These are phyloP conservation scores for Globisporangium barbulae DNA, from an alignment of 352 stramenopile species.

Conservation along the genomic window DNA sequence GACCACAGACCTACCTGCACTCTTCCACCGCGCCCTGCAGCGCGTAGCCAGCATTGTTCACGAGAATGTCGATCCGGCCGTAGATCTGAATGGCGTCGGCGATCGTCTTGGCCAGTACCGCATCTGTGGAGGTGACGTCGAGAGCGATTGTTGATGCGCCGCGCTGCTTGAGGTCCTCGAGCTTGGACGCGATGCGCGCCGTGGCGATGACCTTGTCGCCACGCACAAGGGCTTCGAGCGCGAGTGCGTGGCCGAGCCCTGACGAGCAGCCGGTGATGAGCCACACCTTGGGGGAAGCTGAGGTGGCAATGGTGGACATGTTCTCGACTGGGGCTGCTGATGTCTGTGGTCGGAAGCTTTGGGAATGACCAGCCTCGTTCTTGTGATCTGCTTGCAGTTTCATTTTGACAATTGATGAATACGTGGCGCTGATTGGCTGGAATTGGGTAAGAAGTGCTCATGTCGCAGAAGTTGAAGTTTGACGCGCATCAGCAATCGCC, in stretches of 20 bases:
- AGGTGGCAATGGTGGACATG: background rate
- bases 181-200: constrained; percentile 31
- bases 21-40: constrained; percentile 46
- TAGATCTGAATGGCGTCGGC: constrained; percentile 32
- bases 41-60: constrained; percentile 49
- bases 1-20: constrained; percentile 17
- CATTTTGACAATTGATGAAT: background rate
- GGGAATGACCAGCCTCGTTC: background rate
- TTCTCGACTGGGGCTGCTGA: background rate
- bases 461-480: constrained; percentile 10
- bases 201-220: constrained; percentile 51
- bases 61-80: constrained; percentile 46
- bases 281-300: constrained; percentile 36
- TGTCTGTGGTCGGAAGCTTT: constrained; percentile 1
- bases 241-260: constrained; percentile 44
- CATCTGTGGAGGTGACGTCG: constrained; percentile 44
- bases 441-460: background rate
- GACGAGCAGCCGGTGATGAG: constrained; percentile 52
- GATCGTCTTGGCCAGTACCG: constrained; percentile 23
- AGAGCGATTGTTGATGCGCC: constrained; percentile 28
- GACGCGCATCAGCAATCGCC: constrained; percentile 5
- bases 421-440: background rate
- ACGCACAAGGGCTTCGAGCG: constrained; percentile 34
- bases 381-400: background rate
- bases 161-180: constrained; percentile 30